Evolutionary conservation across 176 grass and related monocot genomes (phyloP).

Genomic region (Rhipidocladum racemiflorum): DNA sequence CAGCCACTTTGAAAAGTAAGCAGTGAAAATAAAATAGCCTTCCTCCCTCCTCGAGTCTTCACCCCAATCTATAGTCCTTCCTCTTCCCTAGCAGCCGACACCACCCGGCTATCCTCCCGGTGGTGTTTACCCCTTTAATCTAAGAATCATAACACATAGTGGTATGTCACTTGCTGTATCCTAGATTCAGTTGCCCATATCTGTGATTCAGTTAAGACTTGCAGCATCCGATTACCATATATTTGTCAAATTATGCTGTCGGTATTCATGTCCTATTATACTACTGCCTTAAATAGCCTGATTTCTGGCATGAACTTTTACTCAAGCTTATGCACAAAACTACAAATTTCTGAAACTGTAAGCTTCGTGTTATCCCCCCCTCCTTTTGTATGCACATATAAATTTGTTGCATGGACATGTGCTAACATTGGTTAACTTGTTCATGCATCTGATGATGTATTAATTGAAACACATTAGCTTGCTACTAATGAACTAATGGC

Average conservation of each 20-base stretch:
- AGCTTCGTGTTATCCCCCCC: not conserved
- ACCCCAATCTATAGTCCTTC: no score
- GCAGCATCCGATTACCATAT: not conserved
- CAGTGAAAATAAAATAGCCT: no score
- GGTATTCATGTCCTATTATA: not conserved
- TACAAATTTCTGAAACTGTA: not conserved
- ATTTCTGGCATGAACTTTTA: not conserved
- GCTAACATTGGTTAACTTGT: not conserved
- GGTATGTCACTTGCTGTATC: not conserved
- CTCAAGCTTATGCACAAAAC: not conserved
- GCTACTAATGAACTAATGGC: no score
- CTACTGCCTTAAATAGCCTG: not conserved
- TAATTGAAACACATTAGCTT: conserved; percentile 3
- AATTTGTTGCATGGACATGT: not conserved
- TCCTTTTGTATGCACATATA: not conserved
- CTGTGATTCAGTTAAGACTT: not conserved
- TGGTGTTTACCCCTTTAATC: no score
- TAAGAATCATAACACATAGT: no score
- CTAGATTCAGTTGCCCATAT: not conserved
- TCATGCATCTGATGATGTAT: conserved; percentile 3
- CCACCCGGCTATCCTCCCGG: no score
- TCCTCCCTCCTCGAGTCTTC: no score
- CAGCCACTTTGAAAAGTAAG: no score
- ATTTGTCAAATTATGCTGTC: not conserved
- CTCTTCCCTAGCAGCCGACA: no score